Conservation (phyloP, 129 eudicot genomes). For the Saussurea involucrata region DNA sequence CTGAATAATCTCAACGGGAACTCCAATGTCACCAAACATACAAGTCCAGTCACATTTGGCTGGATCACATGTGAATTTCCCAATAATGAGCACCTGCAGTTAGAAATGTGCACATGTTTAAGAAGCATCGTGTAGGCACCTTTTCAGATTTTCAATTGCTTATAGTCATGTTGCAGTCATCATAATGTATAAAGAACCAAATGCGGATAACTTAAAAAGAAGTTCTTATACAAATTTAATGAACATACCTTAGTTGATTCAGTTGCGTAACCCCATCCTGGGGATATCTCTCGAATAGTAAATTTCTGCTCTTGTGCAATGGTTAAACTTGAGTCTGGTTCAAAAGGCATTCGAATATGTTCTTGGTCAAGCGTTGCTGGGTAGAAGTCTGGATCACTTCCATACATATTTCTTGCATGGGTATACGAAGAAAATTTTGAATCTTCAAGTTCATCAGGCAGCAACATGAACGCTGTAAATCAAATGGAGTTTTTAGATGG, state of each 20-base stretch:
- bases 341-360: conserved; percentile 51
- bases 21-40: conserved; percentile 91
- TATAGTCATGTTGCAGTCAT: background rate
- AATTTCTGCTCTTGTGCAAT: conserved; percentile 69
- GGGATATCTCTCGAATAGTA: conserved; percentile 75
- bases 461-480: conserved; percentile 40
- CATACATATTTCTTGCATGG: conserved; percentile 30
- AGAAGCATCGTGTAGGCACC: background rate
- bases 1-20: conserved; percentile 78
- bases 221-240: background rate
- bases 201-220: background rate
- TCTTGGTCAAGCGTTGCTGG: conserved; percentile 57
- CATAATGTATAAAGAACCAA: background rate
- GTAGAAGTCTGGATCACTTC: conserved; percentile 38
- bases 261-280: conserved; percentile 80
- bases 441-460: conserved; percentile 41
- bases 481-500: conserved; percentile 13
- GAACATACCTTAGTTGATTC: conserved; percentile 70
- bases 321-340: conserved; percentile 53
- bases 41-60: conserved; percentile 66
- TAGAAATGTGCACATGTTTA: conserved; percentile 8
- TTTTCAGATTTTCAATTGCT: background rate
- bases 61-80: conserved; percentile 74
- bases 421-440: conserved; percentile 33
- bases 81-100: conserved; percentile 78